Evolutionary conservation across 345 rosid genomes (phyloP).

Genomic region (Triadica sebifera): DNA sequence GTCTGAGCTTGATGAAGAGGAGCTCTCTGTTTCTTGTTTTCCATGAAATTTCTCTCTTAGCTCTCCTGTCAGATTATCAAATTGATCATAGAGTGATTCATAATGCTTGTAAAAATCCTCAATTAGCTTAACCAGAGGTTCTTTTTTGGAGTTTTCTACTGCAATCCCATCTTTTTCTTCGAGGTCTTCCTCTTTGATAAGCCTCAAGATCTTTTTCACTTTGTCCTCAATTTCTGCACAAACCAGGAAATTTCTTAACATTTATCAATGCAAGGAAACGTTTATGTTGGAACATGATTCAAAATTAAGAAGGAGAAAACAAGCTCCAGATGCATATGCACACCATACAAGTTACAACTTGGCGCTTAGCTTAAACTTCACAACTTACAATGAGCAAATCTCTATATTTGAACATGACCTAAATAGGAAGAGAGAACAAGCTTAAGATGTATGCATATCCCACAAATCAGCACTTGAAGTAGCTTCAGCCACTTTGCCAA

Average conservation of each 20-base stretch:
- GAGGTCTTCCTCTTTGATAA: slow-evolving; percentile 54
- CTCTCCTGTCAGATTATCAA: slow-evolving; percentile 76
- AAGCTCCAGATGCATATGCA: not conserved
- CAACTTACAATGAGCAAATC: not conserved
- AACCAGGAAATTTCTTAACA: not conserved
- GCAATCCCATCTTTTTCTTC: slow-evolving; percentile 49
- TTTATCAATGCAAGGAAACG: not conserved
- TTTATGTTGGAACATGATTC: not conserved
- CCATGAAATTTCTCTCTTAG: slow-evolving; percentile 55
- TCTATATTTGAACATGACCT: not conserved
- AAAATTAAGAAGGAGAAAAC: not conserved
- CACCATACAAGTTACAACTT: not conserved
- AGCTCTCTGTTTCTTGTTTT: slow-evolving; percentile 45
- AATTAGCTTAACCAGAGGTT: slow-evolving; percentile 56
- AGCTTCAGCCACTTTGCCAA: not conserved
- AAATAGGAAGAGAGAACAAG: not conserved
- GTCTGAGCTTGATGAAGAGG: slow-evolving; percentile 76
- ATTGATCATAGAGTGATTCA: slow-evolving; percentile 55
- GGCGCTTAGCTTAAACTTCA: not conserved
- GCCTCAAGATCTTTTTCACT: slow-evolving; percentile 63
- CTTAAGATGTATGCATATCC: not conserved
- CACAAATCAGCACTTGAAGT: not conserved
- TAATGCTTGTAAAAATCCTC: slow-evolving; percentile 71
- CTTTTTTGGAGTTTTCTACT: slow-evolving; percentile 41
- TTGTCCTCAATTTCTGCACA: slow-evolving; percentile 76